Evolutionary conservation across 1,139 yeast species (phyloP), one percentile per base, ranked within the genome.

Genomic region (Yamadazyma atlantica): DNA sequence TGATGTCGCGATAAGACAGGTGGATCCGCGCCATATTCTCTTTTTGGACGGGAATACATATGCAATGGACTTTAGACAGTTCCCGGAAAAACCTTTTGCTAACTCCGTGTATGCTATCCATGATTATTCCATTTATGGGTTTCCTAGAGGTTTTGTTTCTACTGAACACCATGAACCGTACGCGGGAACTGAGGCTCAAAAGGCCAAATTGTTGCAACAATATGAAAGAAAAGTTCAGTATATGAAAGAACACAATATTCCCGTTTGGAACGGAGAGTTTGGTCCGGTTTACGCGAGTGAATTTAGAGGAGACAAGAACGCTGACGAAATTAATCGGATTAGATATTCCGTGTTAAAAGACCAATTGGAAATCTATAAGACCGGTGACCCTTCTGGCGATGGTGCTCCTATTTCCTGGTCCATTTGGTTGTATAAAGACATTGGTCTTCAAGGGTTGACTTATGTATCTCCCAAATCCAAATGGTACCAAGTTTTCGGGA

Each of bases 181-280:
- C 45, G 34, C 44, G 18, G 70, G 72, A 9, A 46, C 57, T n/a
- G 51, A 40, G 1, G 64, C 51, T 19, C 66, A 68, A 41, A 45
- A 45, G 32, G 56, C 43, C 26, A 59, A 60, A 44, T 48, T 69
- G 37, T 46, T 51, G 41, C 39, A 40, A 13, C 67, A 60, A 41
- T 69, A 64, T 47, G 52, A 58, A 29, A 51, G 73, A 31, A 69
- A 69, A 46, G 49, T 68, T 39, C 63, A 65, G 45, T 66, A 60
- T 49, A 66, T 66, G 69, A 40, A 45, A 33, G 37, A 53, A 33
- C 53, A 54, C 33, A 47, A 56, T n/a, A 68, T 67, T 7, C 73
- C 75, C 1, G 73, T 69, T n/a, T 69, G 75, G 75, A 69, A 68
- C 43, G 75, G 75, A 18, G 75, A 69, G 46, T 69, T 67, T 46